These are phyloP conservation scores for Globisporangium rhizosaccharum DNA, from an alignment of 352 stramenopile genomes.

Conservation along the genomic window DNA sequence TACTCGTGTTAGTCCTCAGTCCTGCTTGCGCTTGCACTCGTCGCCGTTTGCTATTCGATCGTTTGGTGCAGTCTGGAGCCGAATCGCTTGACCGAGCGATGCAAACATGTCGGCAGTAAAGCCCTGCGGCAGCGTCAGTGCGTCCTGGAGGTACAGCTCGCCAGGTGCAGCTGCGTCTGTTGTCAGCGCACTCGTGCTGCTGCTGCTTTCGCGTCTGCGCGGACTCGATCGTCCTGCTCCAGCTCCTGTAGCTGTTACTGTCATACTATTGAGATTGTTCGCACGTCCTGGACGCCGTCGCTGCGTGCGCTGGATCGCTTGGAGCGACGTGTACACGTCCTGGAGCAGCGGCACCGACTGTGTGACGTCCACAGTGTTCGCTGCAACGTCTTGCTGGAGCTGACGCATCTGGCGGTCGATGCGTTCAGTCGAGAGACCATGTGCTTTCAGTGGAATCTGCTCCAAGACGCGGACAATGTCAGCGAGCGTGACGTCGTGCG, in stretches of 20 bases:
- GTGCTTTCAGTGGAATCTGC: constrained; percentile 33
- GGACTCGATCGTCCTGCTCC: not conserved
- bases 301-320: constrained; percentile 27
- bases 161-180: constrained; percentile 21
- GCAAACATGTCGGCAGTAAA: constrained; percentile 61
- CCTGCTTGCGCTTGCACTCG: constrained; percentile 3
- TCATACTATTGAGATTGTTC: constrained; percentile 8
- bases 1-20: no score
- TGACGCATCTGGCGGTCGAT: constrained; percentile 23
- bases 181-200: constrained; percentile 10
- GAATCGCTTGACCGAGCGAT: constrained; percentile 50
- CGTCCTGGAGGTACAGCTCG: constrained; percentile 22
- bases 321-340: constrained; percentile 37
- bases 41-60: not conserved
- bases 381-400: constrained; percentile 20
- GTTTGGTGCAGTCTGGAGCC: constrained; percentile 12
- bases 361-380: constrained; percentile 16
- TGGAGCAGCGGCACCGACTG: constrained; percentile 29
- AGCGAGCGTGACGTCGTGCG: constrained; percentile 5
- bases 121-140: constrained; percentile 38
- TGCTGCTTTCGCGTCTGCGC: constrained; percentile 6
- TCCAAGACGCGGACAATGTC: constrained; percentile 21
- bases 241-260: not conserved
- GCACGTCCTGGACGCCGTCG: constrained; percentile 16
- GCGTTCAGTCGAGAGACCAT: constrained; percentile 18